Conservation (phyloP, 345 rosid genomes). For the Murraya paniculata region DNA sequence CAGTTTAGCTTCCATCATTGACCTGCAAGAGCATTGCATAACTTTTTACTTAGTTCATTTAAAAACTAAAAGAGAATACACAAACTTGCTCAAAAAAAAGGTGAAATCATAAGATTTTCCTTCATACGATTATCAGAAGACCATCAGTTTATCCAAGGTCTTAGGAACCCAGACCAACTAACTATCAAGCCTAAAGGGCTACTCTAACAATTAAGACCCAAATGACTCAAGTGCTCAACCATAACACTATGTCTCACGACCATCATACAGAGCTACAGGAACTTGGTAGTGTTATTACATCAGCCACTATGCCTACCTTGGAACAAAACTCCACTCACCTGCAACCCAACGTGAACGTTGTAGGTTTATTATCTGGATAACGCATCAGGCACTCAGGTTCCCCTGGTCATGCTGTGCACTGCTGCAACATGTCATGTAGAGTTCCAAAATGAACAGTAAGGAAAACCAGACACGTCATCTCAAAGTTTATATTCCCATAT, state of each 20-base stretch:
- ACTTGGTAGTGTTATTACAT: not conserved
- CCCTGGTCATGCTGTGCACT: too few relatives aligned
- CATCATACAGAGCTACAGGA: not conserved
- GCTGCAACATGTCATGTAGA: not conserved
- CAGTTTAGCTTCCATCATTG: slow-evolving; percentile 77
- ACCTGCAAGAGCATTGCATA: slow-evolving; percentile 41
- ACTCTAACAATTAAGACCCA: not conserved
- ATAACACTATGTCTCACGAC: not conserved
- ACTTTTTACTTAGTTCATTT: not conserved
- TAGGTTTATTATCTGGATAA: not conserved
- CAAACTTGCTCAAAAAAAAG: not conserved
- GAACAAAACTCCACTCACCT: not conserved
- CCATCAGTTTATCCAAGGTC: not conserved
- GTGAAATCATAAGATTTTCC: not conserved
- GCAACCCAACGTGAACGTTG: not conserved
- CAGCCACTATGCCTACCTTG: not conserved
- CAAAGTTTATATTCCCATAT: not conserved
- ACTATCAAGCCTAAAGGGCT: slow-evolving; percentile 4
- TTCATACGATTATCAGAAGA: not conserved
- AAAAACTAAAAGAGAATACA: not conserved
- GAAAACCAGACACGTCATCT: not conserved
- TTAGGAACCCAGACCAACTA: not conserved
- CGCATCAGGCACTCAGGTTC: not conserved
- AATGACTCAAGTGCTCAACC: not conserved
- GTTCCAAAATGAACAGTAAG: not conserved